phyloP scores from a whole-genome alignment of 192 early-diverging fungal species.

The Backusella sp. region DNA sequence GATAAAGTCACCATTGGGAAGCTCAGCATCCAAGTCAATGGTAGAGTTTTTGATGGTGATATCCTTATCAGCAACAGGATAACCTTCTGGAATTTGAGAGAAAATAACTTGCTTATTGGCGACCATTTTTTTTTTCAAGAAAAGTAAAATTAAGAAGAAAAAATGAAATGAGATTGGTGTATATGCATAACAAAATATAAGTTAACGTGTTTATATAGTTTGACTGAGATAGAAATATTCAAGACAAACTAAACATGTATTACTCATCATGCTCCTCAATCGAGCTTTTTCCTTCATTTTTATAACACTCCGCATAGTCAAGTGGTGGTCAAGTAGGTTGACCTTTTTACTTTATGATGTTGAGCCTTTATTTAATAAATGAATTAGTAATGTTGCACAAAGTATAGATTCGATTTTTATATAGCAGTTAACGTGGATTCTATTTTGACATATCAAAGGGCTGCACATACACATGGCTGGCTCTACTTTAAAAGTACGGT shows the following conservation, averaged over 20 bases:
- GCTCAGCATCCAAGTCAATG: constrained; percentile 41
- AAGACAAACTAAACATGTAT: background rate
- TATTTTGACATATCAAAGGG: background rate
- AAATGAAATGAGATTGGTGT: background rate
- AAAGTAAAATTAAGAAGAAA: background rate
- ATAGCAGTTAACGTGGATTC: background rate
- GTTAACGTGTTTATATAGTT: background rate
- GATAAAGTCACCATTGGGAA: constrained; percentile 48
- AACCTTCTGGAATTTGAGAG: constrained; percentile 28
- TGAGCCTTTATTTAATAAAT: background rate
- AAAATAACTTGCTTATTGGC: constrained; percentile 45
- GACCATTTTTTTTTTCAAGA: constrained; percentile 26
- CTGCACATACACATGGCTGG: background rate
- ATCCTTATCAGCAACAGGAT: constrained; percentile 41
- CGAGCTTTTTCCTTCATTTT: background rate
- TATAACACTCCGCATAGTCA: background rate
- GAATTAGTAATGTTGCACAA: background rate
- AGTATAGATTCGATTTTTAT: background rate
- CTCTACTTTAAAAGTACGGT: background rate
- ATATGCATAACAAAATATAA: background rate
- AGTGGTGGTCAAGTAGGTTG: background rate
- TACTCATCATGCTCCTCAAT: background rate
- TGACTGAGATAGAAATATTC: background rate
- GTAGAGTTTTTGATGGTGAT: constrained; percentile 44
- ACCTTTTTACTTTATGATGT: background rate